phyloP scores from a whole-genome alignment of 1,139 yeast genomes.

The Meyerozyma elateridarum region DNA sequence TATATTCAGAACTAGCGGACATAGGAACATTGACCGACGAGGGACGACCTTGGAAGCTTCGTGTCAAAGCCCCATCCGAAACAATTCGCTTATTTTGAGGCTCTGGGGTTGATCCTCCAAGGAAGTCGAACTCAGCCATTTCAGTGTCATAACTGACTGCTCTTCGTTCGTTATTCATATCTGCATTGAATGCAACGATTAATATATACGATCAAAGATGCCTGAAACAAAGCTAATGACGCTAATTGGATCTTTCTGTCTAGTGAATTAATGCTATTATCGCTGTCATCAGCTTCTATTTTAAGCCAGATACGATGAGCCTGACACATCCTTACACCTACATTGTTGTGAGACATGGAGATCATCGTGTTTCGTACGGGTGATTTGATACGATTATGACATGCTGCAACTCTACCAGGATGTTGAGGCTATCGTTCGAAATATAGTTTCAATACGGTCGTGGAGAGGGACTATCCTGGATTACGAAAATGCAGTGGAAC shows the following conservation, averaged over 20 bases:
- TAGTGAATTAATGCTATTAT: neutral
- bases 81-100: neutral
- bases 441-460: neutral
- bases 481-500: neutral
- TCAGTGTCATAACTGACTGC: constrained; percentile 27
- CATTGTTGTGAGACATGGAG: no score
- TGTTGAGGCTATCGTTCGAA: no score
- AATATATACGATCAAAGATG: no score
- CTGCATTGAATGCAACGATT: no score
- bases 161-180: constrained; percentile 15
- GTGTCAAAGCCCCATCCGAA: constrained; percentile 1
- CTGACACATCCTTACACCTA: constrained; percentile 6
- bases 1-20: neutral
- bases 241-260: constrained; percentile 7
- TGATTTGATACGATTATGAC: no score
- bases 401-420: no score
- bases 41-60: no score
- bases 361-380: no score
- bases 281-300: neutral
- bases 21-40: no score
- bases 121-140: constrained; percentile 4
- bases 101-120: constrained; percentile 1
- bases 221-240: no score
- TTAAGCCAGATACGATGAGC: neutral
- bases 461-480: neutral